Base-by-base conservation (phyloP, 2,329 filamentous ascomycete species). In the Ophiocordyceps polyrhachis-furcata region DNA sequence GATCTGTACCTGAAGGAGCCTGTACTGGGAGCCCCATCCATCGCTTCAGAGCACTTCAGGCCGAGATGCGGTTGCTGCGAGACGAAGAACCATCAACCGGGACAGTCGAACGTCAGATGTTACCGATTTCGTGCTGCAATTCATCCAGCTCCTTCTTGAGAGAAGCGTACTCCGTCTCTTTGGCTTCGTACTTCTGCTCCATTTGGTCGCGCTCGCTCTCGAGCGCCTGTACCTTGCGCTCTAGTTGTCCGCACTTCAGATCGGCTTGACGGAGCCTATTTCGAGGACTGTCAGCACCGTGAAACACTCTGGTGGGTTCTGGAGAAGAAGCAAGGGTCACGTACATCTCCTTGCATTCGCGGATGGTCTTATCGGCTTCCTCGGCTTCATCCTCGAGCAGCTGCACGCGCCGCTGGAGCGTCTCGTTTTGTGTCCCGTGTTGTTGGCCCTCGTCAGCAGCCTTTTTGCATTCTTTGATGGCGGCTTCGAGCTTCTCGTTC, bases 341-440 rank as follows among this genome's bases (percentile, higher is more conserved):
- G 60, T 80, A 98, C 91, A 95, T 96, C 71, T 98, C 91, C 68
- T 94, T 96, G 60, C 87, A 83, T 71, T 96, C 91, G 62, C 89
- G 83, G 62, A 96, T 74, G 53, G 85, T 93, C 80, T 88, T 91
- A 68, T 96, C 91, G 55, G 87, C 86, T 64, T 89, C 79, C 70
- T 98, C 91, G 55, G 87, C 87, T 72, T 98, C 91, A 69, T 96
- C 89, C 72, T 98, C 91, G 55, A 98, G 80, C 54, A 98, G 73
- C 71, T 95, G 86, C 62, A 96, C 74, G 70, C 86, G 85, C 68
- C 91, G 78, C 71, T 86, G 82, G 54, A 98, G 74, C 56, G 81
- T 76, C 71, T 98, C 91, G 66, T 89, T 91, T 68, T 93, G 84
- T 61, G 81, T 84, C 61, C 85, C 82, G 62, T 65, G 87, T 78